phyloP scores from a whole-genome alignment of 805 yeast species.

The Starmerella vitae region DNA sequence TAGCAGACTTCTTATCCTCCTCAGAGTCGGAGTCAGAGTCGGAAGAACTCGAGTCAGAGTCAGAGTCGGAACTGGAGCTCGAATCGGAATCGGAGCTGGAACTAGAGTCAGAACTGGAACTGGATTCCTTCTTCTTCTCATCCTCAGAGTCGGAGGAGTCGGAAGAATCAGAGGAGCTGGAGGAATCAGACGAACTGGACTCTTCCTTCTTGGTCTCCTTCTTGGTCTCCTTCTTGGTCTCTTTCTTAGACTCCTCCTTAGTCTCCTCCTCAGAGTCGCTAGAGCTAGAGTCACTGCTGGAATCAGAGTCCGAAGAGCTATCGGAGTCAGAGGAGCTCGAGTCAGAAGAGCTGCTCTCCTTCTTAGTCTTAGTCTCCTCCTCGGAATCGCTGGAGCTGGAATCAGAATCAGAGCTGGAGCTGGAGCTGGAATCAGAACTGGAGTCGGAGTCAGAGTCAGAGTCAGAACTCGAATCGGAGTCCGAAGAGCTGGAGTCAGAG shows the following conservation, averaged over 20 bases:
- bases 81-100: slow-evolving; percentile 22
- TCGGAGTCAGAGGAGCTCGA: neutral
- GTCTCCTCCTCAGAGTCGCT: slow-evolving; percentile 2
- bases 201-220: slow-evolving; percentile 20
- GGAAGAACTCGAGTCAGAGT: slow-evolving; percentile 19
- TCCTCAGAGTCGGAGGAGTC: slow-evolving; percentile 18
- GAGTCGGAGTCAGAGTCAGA: neutral
- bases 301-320: neutral
- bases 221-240: slow-evolving; percentile 10
- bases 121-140: slow-evolving; percentile 12
- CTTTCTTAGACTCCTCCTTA: slow-evolving; percentile 14
- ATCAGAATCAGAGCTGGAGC: neutral
- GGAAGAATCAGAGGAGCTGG: slow-evolving; percentile 22
- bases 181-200: slow-evolving; percentile 27
- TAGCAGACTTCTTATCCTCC: slow-evolving; percentile 18
- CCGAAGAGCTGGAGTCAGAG: slow-evolving; percentile 11
- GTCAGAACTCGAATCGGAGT: slow-evolving; percentile 16
- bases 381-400: neutral
- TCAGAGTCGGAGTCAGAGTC: slow-evolving; percentile 20
- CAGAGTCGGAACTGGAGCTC: slow-evolving; percentile 23
- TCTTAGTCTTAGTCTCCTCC: neutral
- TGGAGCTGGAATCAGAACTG: neutral
- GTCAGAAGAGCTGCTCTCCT: neutral
- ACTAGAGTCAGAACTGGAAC: slow-evolving; percentile 18
- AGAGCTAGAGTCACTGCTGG: neutral